phyloP scores from a whole-genome alignment of 257 asterid species.

The Primulina tabacum region DNA sequence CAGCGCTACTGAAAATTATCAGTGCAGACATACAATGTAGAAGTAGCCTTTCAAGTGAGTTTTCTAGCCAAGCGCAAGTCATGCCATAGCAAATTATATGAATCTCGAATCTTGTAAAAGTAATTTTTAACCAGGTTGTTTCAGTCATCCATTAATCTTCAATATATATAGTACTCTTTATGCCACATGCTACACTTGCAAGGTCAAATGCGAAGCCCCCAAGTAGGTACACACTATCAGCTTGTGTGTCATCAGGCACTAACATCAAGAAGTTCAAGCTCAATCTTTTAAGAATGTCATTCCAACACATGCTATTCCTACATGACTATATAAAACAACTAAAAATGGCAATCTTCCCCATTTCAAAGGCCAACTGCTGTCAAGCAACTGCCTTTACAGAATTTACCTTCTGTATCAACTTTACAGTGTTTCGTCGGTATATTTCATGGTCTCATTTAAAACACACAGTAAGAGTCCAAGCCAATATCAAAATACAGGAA shows the following conservation, averaged over 20 bases:
- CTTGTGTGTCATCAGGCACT: too few species aligned
- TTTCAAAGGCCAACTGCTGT: background rate
- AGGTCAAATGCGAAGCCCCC: too few species aligned
- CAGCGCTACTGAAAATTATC: background rate
- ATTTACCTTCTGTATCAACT: background rate
- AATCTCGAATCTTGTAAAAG: background rate
- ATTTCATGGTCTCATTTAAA: background rate
- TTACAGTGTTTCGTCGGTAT: background rate
- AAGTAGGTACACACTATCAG: too few species aligned
- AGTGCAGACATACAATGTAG: background rate
- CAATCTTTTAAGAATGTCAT: too few species aligned
- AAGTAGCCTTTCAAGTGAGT: background rate
- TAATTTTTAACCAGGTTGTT: too few species aligned
- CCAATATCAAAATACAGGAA: background rate
- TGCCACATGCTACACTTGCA: too few species aligned
- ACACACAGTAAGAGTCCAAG: constrained; percentile 1
- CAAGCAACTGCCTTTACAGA: background rate
- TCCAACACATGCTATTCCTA: too few species aligned
- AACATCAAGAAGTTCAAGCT: background rate
- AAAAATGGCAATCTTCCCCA: background rate
- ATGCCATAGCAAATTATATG: background rate
- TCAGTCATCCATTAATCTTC: too few species aligned
- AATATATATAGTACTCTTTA: too few species aligned
- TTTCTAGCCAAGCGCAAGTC: background rate
- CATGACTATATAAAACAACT: background rate